Conservation (phyloP, 2,329 filamentous ascomycete genomes). For the Thelonectria blattea region DNA sequence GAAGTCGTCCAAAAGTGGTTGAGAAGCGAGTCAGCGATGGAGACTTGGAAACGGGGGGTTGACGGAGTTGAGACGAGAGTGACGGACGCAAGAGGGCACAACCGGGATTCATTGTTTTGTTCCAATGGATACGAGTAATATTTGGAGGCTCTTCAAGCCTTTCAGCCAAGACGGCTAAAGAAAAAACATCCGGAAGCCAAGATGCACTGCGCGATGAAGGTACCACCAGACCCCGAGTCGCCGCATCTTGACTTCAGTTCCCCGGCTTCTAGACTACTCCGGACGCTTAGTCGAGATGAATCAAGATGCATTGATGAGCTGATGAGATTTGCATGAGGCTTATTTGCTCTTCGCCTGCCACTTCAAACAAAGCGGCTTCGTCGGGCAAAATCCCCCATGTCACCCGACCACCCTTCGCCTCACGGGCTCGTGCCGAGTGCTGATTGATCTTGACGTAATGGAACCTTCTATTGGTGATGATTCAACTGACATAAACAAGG, state of each 20-base stretch:
- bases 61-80: too few relatives aligned
- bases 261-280: too few relatives aligned
- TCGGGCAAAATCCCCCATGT: neutral
- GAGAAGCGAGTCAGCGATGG: neutral
- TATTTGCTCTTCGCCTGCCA: neutral
- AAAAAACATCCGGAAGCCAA: neutral
- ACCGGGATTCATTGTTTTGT: too few relatives aligned
- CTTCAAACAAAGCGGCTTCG: neutral
- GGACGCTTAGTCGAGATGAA: too few relatives aligned
- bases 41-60: neutral
- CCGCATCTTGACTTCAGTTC: too few relatives aligned
- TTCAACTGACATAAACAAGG: neutral
- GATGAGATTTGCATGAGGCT: neutral
- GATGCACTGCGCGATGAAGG: too few relatives aligned
- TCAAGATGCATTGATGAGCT: neutral
- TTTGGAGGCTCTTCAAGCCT: too few relatives aligned
- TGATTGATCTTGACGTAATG: neutral
- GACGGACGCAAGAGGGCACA: too few relatives aligned
- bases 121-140: too few relatives aligned
- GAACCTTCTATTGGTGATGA: neutral
- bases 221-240: too few relatives aligned
- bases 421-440: neutral
- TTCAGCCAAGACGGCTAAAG: too few relatives aligned
- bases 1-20: neutral
- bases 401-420: neutral